Percentiles rank a stretch among this genome's conserved stretches.
phyloP scores from a whole-genome alignment of 2,329 filamentous ascomycete species.

The Botrytis paeoniae region DNA sequence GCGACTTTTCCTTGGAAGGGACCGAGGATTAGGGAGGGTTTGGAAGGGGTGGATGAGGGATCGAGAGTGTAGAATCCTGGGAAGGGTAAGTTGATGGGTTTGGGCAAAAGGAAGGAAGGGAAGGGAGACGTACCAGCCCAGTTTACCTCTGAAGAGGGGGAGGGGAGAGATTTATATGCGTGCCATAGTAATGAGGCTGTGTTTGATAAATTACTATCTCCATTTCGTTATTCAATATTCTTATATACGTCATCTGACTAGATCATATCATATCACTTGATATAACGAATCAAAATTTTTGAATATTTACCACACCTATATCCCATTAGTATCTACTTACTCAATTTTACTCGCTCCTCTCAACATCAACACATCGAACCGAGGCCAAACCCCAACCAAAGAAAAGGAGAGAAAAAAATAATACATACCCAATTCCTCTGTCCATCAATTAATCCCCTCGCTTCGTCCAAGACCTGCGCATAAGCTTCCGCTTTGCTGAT shows the following conservation, averaged over 20 bases:
- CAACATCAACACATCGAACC: background rate
- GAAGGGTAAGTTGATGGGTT: background rate
- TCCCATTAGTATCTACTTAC: background rate
- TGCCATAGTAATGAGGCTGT: conserved; percentile 75
- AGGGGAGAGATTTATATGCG: conserved; percentile 68
- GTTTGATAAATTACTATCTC: conserved; percentile 69
- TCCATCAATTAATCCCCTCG: conserved; percentile 64
- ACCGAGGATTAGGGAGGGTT: conserved; percentile 67
- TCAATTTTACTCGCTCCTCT: background rate
- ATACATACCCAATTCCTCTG: conserved; percentile 73
- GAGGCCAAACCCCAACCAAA: too few species aligned
- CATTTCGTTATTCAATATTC: background rate
- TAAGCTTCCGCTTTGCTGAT: conserved; percentile 72
- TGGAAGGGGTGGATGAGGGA: conserved; percentile 38
- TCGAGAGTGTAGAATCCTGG: conserved; percentile 73
- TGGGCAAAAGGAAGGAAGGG: background rate
- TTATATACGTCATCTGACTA: background rate
- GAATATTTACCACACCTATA: conserved; percentile 11
- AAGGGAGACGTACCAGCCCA: conserved; percentile 59
- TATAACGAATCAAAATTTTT: background rate
- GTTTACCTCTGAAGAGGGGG: conserved; percentile 66
- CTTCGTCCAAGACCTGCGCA: conserved; percentile 68
- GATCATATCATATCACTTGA: conserved; percentile 12
- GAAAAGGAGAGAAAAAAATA: background rate
- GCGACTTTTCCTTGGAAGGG: conserved; percentile 80